Evolutionary conservation across 371 early-diverging fungal genomes (phyloP), one percentile per base, ranked within the genome.

Genomic region (Sporodiniella umbellata): DNA sequence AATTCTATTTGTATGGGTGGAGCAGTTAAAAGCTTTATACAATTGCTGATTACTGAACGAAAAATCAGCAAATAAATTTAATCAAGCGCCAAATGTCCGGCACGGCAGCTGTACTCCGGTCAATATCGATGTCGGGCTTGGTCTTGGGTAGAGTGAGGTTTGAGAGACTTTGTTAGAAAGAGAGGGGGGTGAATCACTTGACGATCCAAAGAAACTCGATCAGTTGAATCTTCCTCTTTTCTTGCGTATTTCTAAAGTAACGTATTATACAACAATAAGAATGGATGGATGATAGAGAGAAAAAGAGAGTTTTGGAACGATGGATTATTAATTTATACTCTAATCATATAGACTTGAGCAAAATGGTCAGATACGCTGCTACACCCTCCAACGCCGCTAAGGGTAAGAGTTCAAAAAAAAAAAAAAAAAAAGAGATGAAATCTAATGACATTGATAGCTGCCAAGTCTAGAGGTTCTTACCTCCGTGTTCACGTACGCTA

Each of bases 351-450:
- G 56, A 58, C 49, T 60, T 60, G 61, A 60, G 61, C 61, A 60
- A 60, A 42, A 79, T 79, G 80, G 80, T 76, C 58, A 75, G 73
- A 75, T 79, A 79, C 70, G 77, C 80, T 66, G 75, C 72, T 65
- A 71, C 77, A 54, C 75, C 80, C 43, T 70, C 68, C 60, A 72
- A 76, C 56, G 59, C 68, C 52, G 60, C 71, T 40, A 76, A 75
- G 75, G 68, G 79, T 79, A 69, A 65, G 64, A 40, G 50, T 18
- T 19, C 10, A 3, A 33, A 33, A 33, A 33, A 12, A 14, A 35
- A 3, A 35, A n/a, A 35, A 14, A 8, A 35, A 35, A 35, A 14
- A 8, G 14, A 35, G 18, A 24, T 18, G 17, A 4, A 3, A 4
- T n/a, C 35, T 35, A n/a, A 35, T n/a, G n/a, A 35, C 15, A 15